Evolutionary conservation across 768 basidiomycete species (phyloP), one percentile per base, ranked within the genome.

Genomic region (Podaxis sp.): DNA sequence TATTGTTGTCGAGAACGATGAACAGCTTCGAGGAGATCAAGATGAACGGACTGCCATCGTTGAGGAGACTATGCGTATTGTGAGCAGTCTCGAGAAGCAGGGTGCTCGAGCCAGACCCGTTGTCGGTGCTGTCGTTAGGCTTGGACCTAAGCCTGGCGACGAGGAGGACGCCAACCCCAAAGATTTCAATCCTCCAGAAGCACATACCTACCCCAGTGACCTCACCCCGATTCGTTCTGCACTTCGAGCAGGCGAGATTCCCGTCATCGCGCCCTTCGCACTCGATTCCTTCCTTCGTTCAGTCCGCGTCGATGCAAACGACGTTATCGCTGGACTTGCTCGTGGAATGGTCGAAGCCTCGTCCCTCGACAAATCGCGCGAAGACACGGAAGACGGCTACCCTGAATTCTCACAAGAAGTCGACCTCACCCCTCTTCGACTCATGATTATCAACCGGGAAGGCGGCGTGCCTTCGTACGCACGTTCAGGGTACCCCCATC

Each of bases 401-500:
- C 70, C 70, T 12, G 77, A 80, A 37, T 72, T 74, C 60, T 79
- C 81, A 0, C 79, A 80, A 33, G 84, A 88, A 36, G 76, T 83
- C 4, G 93, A 98, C 75, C 84, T 99, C 61, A 96, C 94, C 3
- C 97, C 97, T 1, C 79, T 98, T 59, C 91, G 97, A 29, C 83
- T 99, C 63, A 96, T 99, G 91, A 90, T 98, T 74, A 98, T 99
- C 75, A 96, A 95, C 73, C 85, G 90, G 19, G 93, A 96, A 75
- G 97, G 97, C 24, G 97, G 97, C 13, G 89, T 98, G 2, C 97
- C 97, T 22, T 98, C 97, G 0, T 98, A 98, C 72, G 97, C 97
- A 38, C 93, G 97, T 33, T 85, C 85, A 9, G 97, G 97, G 51
- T 86, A 92, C 66, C 97, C 97, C 19, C 97, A 99, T 77, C 87